Base-by-base conservation (phyloP, 306 rosid genomes). In the Lablab purpureus region DNA sequence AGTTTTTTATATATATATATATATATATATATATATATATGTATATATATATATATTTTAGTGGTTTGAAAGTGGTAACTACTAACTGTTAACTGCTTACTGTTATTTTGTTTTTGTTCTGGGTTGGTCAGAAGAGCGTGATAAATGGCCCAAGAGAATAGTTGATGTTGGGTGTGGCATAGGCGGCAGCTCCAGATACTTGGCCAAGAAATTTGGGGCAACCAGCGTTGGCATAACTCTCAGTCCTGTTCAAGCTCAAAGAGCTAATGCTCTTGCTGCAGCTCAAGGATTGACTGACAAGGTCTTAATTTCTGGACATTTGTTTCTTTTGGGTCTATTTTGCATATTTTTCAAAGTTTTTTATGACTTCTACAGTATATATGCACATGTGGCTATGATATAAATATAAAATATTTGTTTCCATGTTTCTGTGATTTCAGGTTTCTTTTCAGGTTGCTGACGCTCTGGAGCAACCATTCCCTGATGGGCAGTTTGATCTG, bases 81-180 rank as follows among this genome's bases (percentile, higher is more conserved):
- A 7, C 0, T 40, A 10, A 40, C 12, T 40, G 2, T 3, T n/a
- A 49, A 32, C 30, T 5, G 5, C 18, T 25, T 10, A 25, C 37
- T 28, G 6, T 0, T 5, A 13, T 12, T 58, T 2, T 43, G 49
- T 11, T 10, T 9, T 0, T 54, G 27, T 50, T 40, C 41, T 7
- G 52, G 75, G 8, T 1, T 40, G 14, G 4, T 12, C 36, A 68
- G 88, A 83, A 52, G 81, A 37, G 3, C 50, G 71, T 66, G 11
- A 25, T 2, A 80, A 76, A 54, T 56, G 85, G 75, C 91, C 90
- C 1, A 81, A 81, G 87, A 82, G 72, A 14, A 77, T 89, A 47
- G 92, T 94, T 23, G 99, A 94, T 43, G 99, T 92, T 21, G 99
- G 99, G 37, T 94, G 99, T 80, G 99, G 99, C 75, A 94, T 94